Evolutionary conservation across 495 filamentous ascomycete species (phyloP).

Genomic region (Annulohypoxylon moriforme): DNA sequence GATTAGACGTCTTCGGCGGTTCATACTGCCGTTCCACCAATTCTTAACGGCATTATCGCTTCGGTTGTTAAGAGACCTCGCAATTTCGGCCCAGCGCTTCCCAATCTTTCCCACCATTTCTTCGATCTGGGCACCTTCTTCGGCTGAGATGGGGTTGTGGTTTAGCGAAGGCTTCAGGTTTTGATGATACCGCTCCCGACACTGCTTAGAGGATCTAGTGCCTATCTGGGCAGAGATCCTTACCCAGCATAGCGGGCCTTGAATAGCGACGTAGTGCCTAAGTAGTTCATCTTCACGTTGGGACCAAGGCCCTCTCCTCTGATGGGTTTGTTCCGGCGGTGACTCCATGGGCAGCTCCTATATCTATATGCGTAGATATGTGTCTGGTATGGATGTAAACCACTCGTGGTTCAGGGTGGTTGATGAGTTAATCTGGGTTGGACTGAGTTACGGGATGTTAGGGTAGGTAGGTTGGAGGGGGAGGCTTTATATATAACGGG

Average conservation of each 20-base stretch:
- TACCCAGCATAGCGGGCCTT: constrained; percentile 93
- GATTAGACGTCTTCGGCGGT: constrained; percentile 67
- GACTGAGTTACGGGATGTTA: no score
- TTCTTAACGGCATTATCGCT: constrained; percentile 99
- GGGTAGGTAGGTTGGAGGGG: neutral
- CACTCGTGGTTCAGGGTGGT: neutral
- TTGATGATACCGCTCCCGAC: constrained; percentile 93
- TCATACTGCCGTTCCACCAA: constrained; percentile 98
- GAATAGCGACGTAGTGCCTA: constrained; percentile 75
- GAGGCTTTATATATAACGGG: neutral
- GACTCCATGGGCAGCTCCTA: neutral
- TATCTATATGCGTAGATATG: neutral
- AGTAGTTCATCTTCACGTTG: constrained; percentile 81
- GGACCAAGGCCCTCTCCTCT: constrained; percentile 85
- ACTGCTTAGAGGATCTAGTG: constrained; percentile 92
- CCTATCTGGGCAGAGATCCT: constrained; percentile 81
- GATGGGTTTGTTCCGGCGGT: neutral
- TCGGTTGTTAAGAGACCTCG: constrained; percentile 82
- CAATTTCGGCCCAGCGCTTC: constrained; percentile 96
- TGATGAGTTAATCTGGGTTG: neutral
- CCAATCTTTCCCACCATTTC: constrained; percentile 83
- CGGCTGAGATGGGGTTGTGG: constrained; percentile 89
- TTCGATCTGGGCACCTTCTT: constrained; percentile 88
- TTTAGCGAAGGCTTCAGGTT: constrained; percentile 93
- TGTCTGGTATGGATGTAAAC: neutral